Conservation (phyloP, 768 basidiomycete species). For the Tylopilus plumbeoviolaceoides region DNA sequence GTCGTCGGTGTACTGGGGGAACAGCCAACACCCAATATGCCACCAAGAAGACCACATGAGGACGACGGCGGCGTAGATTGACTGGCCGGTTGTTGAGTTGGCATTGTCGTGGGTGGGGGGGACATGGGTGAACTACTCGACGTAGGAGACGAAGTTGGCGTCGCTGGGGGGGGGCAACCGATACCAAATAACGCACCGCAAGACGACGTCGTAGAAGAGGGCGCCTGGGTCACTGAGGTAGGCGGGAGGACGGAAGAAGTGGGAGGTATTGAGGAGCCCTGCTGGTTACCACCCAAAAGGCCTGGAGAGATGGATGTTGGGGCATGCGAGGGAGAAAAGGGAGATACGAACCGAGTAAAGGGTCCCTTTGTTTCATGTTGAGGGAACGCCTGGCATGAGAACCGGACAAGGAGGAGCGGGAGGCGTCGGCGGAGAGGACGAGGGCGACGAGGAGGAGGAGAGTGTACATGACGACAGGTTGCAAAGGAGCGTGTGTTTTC, state of each 20-base stretch:
- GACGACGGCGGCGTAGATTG: background rate
- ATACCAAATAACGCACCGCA: background rate
- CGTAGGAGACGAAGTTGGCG: background rate
- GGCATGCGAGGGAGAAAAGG: background rate
- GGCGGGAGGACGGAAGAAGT: conserved; percentile 15
- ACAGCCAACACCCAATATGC: background rate
- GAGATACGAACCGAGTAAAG: conserved; percentile 8
- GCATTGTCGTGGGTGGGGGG: background rate
- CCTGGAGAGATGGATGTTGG: conserved; percentile 2
- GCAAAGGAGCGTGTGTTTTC: conserved; percentile 35
- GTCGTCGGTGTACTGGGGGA: no score
- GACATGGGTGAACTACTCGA: background rate
- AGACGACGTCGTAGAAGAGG: background rate
- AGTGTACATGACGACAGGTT: conserved; percentile 25
- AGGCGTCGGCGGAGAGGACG: conserved; percentile 27
- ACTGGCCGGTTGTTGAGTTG: background rate
- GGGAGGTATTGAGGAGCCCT: background rate
- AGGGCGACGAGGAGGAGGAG: conserved; percentile 29
- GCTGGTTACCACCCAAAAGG: conserved; percentile 1
- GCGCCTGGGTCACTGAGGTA: background rate
- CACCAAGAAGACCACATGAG: background rate
- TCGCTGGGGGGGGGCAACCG: conserved; percentile 1
- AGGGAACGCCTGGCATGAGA: conserved; percentile 35
- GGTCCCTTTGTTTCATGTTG: conserved; percentile 20
- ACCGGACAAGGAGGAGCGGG: conserved; percentile 37